These are phyloP conservation scores for Silene vulgaris DNA, from an alignment of 179 eudicot species.

Conservation along the genomic window DNA sequence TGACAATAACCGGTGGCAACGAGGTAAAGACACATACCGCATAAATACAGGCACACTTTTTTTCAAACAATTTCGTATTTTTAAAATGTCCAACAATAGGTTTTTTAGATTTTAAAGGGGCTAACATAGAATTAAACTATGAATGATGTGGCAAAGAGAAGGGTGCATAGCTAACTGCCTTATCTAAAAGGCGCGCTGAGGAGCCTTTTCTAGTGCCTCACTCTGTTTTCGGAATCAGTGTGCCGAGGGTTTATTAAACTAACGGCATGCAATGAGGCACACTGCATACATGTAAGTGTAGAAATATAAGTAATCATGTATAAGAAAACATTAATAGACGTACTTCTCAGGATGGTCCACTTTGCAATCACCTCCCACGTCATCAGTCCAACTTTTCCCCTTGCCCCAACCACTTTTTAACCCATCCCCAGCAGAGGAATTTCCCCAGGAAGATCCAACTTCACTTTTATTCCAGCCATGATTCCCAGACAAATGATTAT, in stretches of 20 bases:
- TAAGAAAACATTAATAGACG: not conserved
- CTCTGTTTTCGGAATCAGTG: not conserved
- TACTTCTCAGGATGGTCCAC: not conserved
- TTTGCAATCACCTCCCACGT: not conserved
- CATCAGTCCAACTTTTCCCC: too few relatives aligned
- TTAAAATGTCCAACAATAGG: not conserved
- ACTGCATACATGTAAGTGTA: not conserved
- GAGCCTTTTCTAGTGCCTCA: not conserved
- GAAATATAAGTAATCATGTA: not conserved
- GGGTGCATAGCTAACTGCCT: too few relatives aligned
- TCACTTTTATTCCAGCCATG: constrained; percentile 24
- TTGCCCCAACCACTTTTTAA: too few relatives aligned
- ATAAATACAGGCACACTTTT: not conserved
- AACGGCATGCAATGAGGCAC: not conserved
- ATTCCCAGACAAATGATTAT: constrained; percentile 14
- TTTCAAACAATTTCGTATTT: too few relatives aligned
- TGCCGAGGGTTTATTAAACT: not conserved
- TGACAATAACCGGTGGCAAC: not conserved
- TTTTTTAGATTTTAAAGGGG: not conserved
- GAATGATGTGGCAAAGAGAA: too few relatives aligned
- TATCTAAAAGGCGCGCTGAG: not conserved
- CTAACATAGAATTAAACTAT: not conserved
- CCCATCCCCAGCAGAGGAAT: too few relatives aligned
- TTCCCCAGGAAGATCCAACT: not conserved
- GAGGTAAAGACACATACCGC: not conserved